These are phyloP conservation scores for Cordyceps cicadae DNA, from an alignment of 2,329 filamentous ascomycete genomes.

Conservation along the genomic window DNA sequence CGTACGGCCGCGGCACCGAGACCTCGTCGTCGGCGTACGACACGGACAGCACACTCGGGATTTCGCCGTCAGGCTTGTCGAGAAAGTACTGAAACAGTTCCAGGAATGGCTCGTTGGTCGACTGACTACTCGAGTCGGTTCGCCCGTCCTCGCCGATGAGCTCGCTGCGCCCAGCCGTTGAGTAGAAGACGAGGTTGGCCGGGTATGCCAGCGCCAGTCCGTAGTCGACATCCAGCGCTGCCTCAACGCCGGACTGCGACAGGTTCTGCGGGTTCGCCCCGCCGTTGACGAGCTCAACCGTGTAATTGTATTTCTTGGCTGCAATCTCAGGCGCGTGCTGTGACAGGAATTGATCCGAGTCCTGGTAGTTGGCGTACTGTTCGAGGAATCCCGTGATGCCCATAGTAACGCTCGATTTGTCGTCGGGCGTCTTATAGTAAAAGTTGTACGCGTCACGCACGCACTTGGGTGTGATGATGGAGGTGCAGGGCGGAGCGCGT, in stretches of 20 bases:
- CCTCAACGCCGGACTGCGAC: constrained; percentile 33
- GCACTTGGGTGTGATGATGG: constrained; percentile 30
- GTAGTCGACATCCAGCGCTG: constrained; percentile 41
- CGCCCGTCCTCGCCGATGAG: constrained; percentile 33
- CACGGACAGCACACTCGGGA: constrained; percentile 49
- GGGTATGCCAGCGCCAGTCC: constrained; percentile 38
- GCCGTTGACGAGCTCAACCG: constrained; percentile 33
- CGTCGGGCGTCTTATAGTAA: constrained; percentile 23
- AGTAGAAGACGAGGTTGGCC: constrained; percentile 35
- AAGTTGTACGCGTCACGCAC: constrained; percentile 40
- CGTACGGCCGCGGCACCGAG: constrained; percentile 43
- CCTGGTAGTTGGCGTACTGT: constrained; percentile 36
- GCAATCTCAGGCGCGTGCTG: constrained; percentile 28
- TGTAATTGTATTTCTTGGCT: constrained; percentile 30
- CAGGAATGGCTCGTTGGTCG: constrained; percentile 49
- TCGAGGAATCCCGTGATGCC: constrained; percentile 44
- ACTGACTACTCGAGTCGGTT: constrained; percentile 20
- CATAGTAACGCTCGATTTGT: constrained; percentile 29
- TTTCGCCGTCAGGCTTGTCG: constrained; percentile 29
- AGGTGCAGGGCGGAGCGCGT: constrained; percentile 24
- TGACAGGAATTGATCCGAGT: constrained; percentile 32
- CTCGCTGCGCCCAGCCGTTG: constrained; percentile 35
- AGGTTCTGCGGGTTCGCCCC: constrained; percentile 35
- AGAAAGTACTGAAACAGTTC: constrained; percentile 45
- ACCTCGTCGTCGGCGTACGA: constrained; percentile 53